A percentile compares a stretch with the other conserved stretches of the same genome.
Evolutionary conservation across 192 early-diverging fungal genomes (phyloP).

Genomic region (Gigaspora rosea): DNA sequence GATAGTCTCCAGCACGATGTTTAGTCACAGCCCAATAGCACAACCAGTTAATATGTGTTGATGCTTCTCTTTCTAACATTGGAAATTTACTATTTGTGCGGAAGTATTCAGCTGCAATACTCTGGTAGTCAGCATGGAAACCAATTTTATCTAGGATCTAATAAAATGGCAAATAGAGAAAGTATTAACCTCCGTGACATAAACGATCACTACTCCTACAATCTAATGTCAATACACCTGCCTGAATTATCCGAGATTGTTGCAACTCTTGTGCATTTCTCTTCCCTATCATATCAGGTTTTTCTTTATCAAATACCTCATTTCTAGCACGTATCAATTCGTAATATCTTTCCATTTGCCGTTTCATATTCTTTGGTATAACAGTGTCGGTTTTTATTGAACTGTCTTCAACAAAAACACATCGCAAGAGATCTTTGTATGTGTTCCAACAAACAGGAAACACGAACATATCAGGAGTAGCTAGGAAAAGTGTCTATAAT

Average conservation of each 20-base stretch:
- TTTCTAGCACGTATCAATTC: not conserved
- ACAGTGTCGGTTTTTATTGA: constrained; percentile 35
- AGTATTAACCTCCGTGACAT: not conserved
- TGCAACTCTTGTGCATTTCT: not conserved
- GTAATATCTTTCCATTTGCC: not conserved
- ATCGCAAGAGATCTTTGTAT: constrained; percentile 45
- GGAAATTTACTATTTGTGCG: constrained; percentile 12
- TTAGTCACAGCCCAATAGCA: constrained; percentile 57
- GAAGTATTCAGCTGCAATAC: constrained; percentile 37
- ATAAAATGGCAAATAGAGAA: not conserved
- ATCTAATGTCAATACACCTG: not conserved
- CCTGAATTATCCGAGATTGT: constrained; percentile 5
- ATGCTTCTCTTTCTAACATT: constrained; percentile 10
- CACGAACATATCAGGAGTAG: constrained; percentile 64
- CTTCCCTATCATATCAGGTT: not conserved
- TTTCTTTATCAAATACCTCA: constrained; percentile 17
- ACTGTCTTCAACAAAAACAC: constrained; percentile 44
- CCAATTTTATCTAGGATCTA: constrained; percentile 43
- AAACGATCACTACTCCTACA: not conserved
- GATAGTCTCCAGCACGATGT: constrained; percentile 48
- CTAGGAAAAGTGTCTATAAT: constrained; percentile 52
- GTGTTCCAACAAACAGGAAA: constrained; percentile 54
- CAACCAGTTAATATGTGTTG: constrained; percentile 40
- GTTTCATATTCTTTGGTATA: not conserved
- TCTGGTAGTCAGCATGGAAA: constrained; percentile 29